A percentile compares a stretch with the other conserved stretches of the same genome.
Evolutionary conservation across 73 alveolate genomes (phyloP).

Genomic region (Paramecium primaurelia): DNA sequence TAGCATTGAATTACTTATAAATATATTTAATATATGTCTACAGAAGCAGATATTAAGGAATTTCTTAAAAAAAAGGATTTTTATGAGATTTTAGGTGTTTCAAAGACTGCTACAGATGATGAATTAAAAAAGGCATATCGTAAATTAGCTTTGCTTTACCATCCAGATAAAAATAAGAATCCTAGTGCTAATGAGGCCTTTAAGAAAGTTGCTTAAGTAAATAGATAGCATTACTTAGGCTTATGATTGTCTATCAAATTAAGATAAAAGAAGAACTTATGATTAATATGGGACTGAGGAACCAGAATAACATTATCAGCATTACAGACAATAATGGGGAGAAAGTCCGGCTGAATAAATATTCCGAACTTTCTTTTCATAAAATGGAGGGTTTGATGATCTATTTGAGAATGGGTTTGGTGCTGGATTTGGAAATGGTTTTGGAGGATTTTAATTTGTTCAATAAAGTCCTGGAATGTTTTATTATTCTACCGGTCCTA

Average conservation of each 20-base stretch:
- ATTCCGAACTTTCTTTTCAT: constrained; percentile 37
- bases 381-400: constrained; percentile 32
- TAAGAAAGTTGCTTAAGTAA: constrained; percentile 66
- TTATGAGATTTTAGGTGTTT: constrained; percentile 83
- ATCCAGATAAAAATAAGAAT: constrained; percentile 87
- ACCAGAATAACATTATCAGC: constrained; percentile 42
- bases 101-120: constrained; percentile 76
- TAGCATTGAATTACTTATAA: background rate
- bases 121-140: constrained; percentile 87
- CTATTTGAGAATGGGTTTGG: background rate
- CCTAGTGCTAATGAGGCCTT: constrained; percentile 78
- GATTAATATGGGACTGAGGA: constrained; percentile 56
- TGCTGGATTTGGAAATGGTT: background rate
- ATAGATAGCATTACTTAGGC: background rate
- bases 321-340: constrained; percentile 45
- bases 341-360: constrained; percentile 53
- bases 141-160: constrained; percentile 84
- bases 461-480: background rate
- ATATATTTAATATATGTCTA: constrained; percentile 32
- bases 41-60: constrained; percentile 56
- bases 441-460: constrained; percentile 10
- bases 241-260: constrained; percentile 48
- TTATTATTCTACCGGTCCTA: background rate
- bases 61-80: constrained; percentile 69
- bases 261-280: constrained; percentile 48